Base-by-base conservation (phyloP, 108 stramenopile genomes). In the Fistulifera solaris region DNA sequence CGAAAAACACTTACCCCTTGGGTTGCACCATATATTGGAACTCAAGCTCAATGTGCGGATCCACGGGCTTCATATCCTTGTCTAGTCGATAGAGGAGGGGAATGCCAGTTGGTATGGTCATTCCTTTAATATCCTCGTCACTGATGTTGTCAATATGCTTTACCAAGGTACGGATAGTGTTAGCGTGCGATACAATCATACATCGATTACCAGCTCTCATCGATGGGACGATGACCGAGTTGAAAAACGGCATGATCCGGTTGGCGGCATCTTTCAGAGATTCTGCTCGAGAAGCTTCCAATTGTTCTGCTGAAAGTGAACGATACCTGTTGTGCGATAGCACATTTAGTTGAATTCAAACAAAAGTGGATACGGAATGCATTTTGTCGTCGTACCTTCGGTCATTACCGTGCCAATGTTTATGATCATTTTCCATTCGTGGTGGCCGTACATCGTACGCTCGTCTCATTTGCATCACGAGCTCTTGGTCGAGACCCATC, bases 401-500 rank as follows among this genome's bases (percentile, higher is more conserved):
- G 59, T 91, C 83, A 48, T 70, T 63, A 8, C 89, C 89, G 61
- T 87, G 85, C 89, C 89, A 91, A 52, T 83, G 83, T 10, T 83
- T 83, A 59, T 91, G 89, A 63, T 87, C 83, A 55, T 87, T 78
- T 40, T 68, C 65, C 89, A 91, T 91, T 22, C 51, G 43, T 18
- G 88, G 88, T 4, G 88, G 88, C 10, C 68, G 66, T 1, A 72
- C 78, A 49, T 76, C 73, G 51, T 84, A 89, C 12, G 66, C 68
- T 40, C 88, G 58, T 44, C 88, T 52, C 88, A 89, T 89, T 52
- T 83, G 70, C 88, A 89, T 89, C 21, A 85, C 76, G 2, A 89
- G 52, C 62, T 85, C 84, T 43, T 85, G 84, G 56, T 89, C 88
- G 10, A 89, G 63, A 12, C 67, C 65, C 31, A 89, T 67, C 26